Evolutionary conservation across 768 basidiomycete genomes (phyloP).

Genomic region (Galerina marginata): DNA sequence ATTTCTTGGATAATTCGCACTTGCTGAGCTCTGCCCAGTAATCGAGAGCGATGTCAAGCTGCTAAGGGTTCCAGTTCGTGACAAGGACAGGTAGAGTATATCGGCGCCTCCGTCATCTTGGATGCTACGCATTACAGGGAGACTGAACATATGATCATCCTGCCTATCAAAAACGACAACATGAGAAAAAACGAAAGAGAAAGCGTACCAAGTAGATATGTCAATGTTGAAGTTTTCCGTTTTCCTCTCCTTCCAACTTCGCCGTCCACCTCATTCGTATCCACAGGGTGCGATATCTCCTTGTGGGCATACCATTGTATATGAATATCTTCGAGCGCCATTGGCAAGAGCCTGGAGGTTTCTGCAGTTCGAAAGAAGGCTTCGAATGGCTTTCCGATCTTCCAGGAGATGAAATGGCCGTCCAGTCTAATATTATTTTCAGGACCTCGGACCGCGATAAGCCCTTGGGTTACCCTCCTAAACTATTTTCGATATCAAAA

Average conservation of each 20-base stretch:
- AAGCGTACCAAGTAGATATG: slow-evolving; percentile 11
- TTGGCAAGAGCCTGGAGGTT: slow-evolving; percentile 26
- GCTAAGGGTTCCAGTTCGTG: slow-evolving; percentile 23
- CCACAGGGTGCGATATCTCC: slow-evolving; percentile 18
- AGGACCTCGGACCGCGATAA: slow-evolving; percentile 5
- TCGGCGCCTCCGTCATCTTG: slow-evolving; percentile 32
- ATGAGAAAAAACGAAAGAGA: not conserved
- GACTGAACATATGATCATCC: slow-evolving; percentile 22
- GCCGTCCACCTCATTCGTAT: slow-evolving; percentile 9
- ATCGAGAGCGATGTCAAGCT: slow-evolving; percentile 25
- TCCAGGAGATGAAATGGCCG: slow-evolving; percentile 26
- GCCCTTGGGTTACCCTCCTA: slow-evolving; percentile 15
- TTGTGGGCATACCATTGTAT: slow-evolving; percentile 28
- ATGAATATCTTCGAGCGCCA: slow-evolving; percentile 28
- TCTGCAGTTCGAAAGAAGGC: slow-evolving; percentile 29
- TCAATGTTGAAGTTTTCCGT: not conserved
- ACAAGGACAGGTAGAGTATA: slow-evolving; percentile 28
- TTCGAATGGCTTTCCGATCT: slow-evolving; percentile 16
- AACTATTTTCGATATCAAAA: slow-evolving; percentile 17
- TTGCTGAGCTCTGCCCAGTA: slow-evolving; percentile 32
- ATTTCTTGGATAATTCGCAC: slow-evolving; percentile 19
- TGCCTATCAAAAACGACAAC: not conserved
- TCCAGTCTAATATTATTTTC: slow-evolving; percentile 7
- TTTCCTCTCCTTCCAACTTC: not conserved
- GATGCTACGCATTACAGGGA: slow-evolving; percentile 32